A percentile compares a stretch with the other conserved stretches of the same genome.
These are phyloP conservation scores for Acacia pycnantha DNA, from an alignment of 331 rosid genomes.

Conservation along the genomic window DNA sequence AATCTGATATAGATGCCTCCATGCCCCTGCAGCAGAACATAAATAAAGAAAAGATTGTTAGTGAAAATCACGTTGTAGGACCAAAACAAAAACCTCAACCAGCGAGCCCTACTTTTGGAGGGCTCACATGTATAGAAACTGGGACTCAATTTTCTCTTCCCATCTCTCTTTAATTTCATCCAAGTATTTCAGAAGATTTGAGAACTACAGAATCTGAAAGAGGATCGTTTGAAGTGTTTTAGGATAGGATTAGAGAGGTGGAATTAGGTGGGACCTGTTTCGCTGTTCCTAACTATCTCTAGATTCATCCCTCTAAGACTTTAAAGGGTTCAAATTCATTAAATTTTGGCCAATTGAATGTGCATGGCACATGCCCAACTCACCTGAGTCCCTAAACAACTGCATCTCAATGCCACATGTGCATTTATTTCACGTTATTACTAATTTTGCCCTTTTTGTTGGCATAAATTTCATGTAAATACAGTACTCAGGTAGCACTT, in stretches of 20 bases:
- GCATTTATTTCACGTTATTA: neutral
- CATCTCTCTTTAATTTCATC: neutral
- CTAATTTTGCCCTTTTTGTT: neutral
- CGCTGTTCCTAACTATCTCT: neutral
- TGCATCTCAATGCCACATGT: neutral
- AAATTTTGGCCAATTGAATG: neutral
- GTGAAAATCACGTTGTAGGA: neutral
- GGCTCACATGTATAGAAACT: neutral
- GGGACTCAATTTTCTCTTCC: neutral
- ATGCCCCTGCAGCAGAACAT: conserved; percentile 40
- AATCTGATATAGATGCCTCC: conserved; percentile 30
- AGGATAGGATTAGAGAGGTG: neutral
- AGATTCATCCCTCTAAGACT: neutral
- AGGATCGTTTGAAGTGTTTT: neutral
- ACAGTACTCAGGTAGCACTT: neutral
- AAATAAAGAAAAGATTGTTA: conserved; percentile 8
- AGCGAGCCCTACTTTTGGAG: neutral
- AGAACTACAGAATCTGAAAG: neutral
- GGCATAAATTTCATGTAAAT: neutral
- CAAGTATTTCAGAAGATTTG: neutral
- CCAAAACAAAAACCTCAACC: neutral
- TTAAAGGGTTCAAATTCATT: neutral
- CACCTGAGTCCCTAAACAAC: neutral
- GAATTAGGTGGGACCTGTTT: neutral
- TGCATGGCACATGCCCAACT: neutral